Base-by-base conservation (phyloP, 2,329 filamentous ascomycete species). In the Metarhizium rileyi region DNA sequence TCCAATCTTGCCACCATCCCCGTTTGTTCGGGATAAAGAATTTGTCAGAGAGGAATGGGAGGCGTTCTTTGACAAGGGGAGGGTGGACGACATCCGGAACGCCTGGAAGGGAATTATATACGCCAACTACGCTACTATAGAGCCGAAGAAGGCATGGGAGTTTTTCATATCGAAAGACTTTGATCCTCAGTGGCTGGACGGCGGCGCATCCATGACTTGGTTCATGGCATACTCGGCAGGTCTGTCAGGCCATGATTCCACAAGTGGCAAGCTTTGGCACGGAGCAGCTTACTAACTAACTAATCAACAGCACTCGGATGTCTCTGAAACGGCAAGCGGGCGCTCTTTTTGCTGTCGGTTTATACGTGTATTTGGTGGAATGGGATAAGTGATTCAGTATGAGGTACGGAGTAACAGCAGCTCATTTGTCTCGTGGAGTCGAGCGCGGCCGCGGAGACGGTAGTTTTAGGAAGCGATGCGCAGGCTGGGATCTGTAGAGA, bases 71-170 rank as follows among this genome's bases (percentile, higher is more conserved):
- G 76, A 76, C 47, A 71, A 80, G 22, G 81, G 81, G 0, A 76
- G 85, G 9, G 80, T 80, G 1, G 78, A 86, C 48, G 64, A 71
- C 0, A 80, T 90, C 5, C 67, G 72, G 7, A 87, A 86, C 41
- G 88, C 88, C 0, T 97, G 93, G 93, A 86, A 80, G 63, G 88
- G 91, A 1, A 80, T 97, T 18, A 66, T 97, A 33, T 88, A 84
- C 59, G 87, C 83, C 22, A 96, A 94, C 64, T 76, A 88, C 41
- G 90, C 88, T 0, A 81, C 90, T 7, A 73, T 90, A 38, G 80
- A 95, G 62, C 81, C 91, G 0, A 67, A 65, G 47, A 69, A 76
- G 6, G 81, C 86, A 22, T 96, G 80, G 73, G 63, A 76, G 1
- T 95, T 91, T 66, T 96, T 98, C 63, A 75, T 74, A 1, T 71